Conservation (phyloP, 164 flowering plant genomes). For the Piper longum region DNA sequence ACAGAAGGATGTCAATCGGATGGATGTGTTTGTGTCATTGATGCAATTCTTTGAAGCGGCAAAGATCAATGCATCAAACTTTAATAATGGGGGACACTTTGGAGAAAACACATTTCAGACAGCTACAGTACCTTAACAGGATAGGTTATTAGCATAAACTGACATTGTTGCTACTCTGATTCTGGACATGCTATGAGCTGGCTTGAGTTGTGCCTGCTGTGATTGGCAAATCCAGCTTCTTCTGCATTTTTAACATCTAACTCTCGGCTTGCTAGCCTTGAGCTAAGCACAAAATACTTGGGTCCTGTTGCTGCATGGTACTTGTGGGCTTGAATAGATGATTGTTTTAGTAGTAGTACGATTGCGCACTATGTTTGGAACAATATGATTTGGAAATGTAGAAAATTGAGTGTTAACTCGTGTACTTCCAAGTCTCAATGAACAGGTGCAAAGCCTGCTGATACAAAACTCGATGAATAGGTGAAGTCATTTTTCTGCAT, state of each 20-base stretch:
- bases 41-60: conserved; percentile 59
- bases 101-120: neutral
- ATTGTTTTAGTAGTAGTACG: neutral
- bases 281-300: neutral
- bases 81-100: neutral
- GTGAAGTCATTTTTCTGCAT: too few species aligned
- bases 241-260: neutral
- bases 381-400: neutral
- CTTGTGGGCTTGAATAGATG: too few species aligned
- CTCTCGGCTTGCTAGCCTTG: neutral
- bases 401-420: neutral
- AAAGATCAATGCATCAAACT: conserved; percentile 13
- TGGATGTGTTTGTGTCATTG: conserved; percentile 82
- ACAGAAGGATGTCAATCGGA: conserved; percentile 75
- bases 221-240: conserved; percentile 9
- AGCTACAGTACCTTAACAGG: conserved; percentile 6
- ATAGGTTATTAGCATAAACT: neutral
- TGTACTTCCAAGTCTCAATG: neutral
- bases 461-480: too few species aligned
- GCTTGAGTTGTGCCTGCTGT: conserved; percentile 3
- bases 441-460: too few species aligned
- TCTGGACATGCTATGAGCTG: conserved; percentile 7
- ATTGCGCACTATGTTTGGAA: neutral
- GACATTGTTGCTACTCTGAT: neutral
- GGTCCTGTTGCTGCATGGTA: too few species aligned